A percentile compares a stretch with the other conserved stretches of the same genome.
Conservation (phyloP, 2,329 filamentous ascomycete species). For the Macroventuria anomochaeta region DNA sequence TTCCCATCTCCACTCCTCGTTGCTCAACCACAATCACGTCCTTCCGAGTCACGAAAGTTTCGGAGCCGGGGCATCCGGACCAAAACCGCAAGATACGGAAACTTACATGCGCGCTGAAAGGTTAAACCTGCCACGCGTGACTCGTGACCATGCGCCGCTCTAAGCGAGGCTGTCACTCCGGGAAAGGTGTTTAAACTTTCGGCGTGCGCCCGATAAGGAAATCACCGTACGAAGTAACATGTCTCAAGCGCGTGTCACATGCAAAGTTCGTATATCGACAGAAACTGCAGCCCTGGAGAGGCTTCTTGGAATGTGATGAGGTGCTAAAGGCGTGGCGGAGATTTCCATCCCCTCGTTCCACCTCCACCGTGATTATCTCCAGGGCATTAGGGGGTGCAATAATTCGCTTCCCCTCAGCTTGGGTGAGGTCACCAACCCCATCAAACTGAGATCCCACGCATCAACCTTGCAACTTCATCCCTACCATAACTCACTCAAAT, state of each 20-base stretch:
- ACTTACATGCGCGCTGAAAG: not conserved
- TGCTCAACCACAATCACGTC: not conserved
- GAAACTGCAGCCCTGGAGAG: too few relatives aligned
- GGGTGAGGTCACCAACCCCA: too few relatives aligned
- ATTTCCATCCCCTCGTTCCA: not conserved
- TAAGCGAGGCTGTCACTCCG: constrained; percentile 7
- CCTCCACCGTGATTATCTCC: not conserved
- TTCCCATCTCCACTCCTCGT: not conserved
- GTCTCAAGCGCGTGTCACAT: not conserved
- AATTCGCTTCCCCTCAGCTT: too few relatives aligned
- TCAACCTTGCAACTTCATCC: too few relatives aligned
- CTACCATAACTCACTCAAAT: too few relatives aligned
- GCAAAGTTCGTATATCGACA: not conserved
- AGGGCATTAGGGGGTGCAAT: too few relatives aligned
- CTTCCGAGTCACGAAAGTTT: constrained; percentile 3
- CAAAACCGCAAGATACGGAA: not conserved
- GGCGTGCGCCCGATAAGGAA: not conserved
- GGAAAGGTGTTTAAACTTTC: constrained; percentile 1
- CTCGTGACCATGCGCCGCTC: not conserved
- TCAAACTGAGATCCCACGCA: too few relatives aligned
- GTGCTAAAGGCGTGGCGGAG: not conserved
- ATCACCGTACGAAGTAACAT: not conserved
- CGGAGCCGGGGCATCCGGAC: not conserved
- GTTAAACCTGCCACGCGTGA: not conserved
- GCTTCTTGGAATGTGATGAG: not conserved